Base-by-base conservation (phyloP, 768 basidiomycete species). In the Serpula lacrymans region DNA sequence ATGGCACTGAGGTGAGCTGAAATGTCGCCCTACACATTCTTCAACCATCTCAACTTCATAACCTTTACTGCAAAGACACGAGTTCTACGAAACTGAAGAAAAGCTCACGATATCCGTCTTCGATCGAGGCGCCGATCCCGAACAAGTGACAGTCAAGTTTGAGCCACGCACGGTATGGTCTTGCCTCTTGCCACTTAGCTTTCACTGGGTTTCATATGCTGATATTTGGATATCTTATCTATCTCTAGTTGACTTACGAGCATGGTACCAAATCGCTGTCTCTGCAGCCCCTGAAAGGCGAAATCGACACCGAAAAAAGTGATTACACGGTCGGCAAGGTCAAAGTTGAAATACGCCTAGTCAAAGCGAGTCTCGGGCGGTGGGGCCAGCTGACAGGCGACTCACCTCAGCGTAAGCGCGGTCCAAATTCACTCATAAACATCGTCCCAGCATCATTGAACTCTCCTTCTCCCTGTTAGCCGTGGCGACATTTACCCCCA, bases 21-120 rank as follows among this genome's bases (percentile, higher is more conserved):
- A 13, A 18, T 5, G 5, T 17, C 2, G 7, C 22, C 39, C 12
- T n/a, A 31, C 16, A 13, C 2, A 14, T 17, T 14, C 2, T 29
- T 28, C 26, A 3, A 12, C 12, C 20, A 13, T 22, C 22, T 17
- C 27, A 14, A 32, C 34, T 24, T 42, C 26, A 42, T 6, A 21
- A 33, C 23, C 27, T 8, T 45, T n/a, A n/a, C n/a, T n/a, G n/a
- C n/a, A n/a, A n/a, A 89, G 88, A 61, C 81, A 91, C 67, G 88
- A 89, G 60, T 92, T 85, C 61, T 92, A 91, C 62, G 89, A 92
- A 64, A 85, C 82, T 10, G 88, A 91, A 50, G 85, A 90, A 45
- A 71, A 57, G 47, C 57, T 90, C 41, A 84, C 69, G 14, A 58
- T 92, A 52, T 82, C 85, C 41, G 69, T 92, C 54, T 91, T 90